A percentile compares a stretch with the other conserved stretches of the same genome.
These are phyloP conservation scores for Crithidia mellificae DNA, from an alignment of 208 protist species.

Conservation along the genomic window DNA sequence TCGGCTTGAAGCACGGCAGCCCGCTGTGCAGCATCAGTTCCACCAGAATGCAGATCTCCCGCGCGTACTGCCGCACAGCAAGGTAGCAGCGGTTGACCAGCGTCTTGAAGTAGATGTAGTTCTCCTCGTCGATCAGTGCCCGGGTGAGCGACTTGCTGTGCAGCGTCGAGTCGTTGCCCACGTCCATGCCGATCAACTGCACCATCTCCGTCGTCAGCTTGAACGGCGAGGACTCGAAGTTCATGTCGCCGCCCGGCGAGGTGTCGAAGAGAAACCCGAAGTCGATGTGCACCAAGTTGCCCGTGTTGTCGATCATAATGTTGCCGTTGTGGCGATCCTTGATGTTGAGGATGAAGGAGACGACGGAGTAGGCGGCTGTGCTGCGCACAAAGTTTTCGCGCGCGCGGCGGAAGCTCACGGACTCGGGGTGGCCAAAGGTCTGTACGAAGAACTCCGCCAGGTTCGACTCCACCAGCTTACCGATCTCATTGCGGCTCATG, in stretches of 20 bases:
- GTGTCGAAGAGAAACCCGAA: conserved; percentile 97
- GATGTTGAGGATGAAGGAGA: conserved; percentile 95
- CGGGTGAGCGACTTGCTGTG: conserved; percentile 58
- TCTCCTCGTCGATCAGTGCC: conserved; percentile 82
- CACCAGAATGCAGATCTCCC: conserved; percentile 79
- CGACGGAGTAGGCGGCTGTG: conserved; percentile 92
- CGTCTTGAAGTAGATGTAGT: conserved; percentile 81
- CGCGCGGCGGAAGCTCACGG: conserved; percentile 78
- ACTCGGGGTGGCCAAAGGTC: conserved; percentile 89
- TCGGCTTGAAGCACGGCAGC: conserved; percentile 88
- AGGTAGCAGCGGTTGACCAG: conserved; percentile 84
- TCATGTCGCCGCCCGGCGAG: conserved; percentile 95
- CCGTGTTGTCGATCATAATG: conserved; percentile 92
- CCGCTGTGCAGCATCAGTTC: conserved; percentile 87
- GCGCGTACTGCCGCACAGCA: conserved; percentile 79
- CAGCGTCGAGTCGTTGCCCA: conserved; percentile 55
- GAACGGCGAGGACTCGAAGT: conserved; percentile 94
- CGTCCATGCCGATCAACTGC: conserved; percentile 90
- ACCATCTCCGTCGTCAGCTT: conserved; percentile 93
- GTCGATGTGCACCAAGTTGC: conserved; percentile 97
- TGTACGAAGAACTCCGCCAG: conserved; percentile 91
- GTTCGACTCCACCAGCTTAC: conserved; percentile 88
- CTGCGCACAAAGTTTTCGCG: conserved; percentile 92
- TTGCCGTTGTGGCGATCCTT: conserved; percentile 97
- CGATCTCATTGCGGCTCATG: conserved; percentile 89